Percentiles rank a stretch among this genome's conserved stretches.
Evolutionary conservation across 2,329 filamentous ascomycete genomes (phyloP).

Genomic region (Chaetothyriales sp.): DNA sequence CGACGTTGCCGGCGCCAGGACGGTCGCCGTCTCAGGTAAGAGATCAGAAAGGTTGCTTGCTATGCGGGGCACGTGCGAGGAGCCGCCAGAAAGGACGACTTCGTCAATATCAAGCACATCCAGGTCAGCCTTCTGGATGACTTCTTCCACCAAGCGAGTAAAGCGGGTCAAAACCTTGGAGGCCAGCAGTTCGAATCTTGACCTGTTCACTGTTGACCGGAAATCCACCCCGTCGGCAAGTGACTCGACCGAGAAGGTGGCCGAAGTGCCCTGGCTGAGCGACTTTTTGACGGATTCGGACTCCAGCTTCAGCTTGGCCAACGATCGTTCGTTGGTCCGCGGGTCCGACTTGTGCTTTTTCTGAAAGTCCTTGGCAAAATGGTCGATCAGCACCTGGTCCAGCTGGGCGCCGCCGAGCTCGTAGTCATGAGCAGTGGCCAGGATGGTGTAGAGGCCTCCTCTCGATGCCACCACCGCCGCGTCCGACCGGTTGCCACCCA

Average conservation of each 20-base stretch:
- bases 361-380: constrained; percentile 97
- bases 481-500: constrained; percentile 86
- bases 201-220: constrained; percentile 78
- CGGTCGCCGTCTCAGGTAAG: constrained; percentile 66
- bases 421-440: constrained; percentile 91
- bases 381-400: constrained; percentile 82
- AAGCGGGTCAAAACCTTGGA: constrained; percentile 81
- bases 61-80: constrained; percentile 85
- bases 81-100: constrained; percentile 84
- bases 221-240: constrained; percentile 83
- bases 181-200: constrained; percentile 79
- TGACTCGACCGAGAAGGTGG: constrained; percentile 85
- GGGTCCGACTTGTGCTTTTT: constrained; percentile 93
- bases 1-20: constrained; percentile 72
- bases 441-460: constrained; percentile 89
- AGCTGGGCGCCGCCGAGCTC: constrained; percentile 76
- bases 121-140: constrained; percentile 79
- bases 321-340: constrained; percentile 60
- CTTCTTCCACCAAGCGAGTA: constrained; percentile 69
- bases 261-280: constrained; percentile 74
- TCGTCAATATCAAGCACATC: constrained; percentile 89
- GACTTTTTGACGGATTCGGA: constrained; percentile 85
- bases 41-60: constrained; percentile 63
- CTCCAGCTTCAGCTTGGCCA: constrained; percentile 88
- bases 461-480: constrained; percentile 80